phyloP scores from a whole-genome alignment of 1,284 basidiomycete genomes.

The Sanghuangporus baumii region DNA sequence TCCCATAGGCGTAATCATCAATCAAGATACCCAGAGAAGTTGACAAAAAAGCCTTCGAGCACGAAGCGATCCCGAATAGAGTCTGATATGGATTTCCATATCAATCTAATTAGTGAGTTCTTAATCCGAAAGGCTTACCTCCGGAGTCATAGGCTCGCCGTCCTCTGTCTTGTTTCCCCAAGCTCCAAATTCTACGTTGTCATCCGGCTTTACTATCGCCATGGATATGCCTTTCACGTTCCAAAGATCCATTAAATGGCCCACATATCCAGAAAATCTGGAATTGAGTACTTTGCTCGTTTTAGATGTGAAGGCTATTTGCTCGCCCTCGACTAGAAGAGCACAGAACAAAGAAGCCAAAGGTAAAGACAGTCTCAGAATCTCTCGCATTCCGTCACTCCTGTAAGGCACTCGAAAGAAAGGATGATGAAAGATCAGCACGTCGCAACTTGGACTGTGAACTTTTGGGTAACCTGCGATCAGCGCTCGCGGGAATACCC shows the following conservation, averaged over 20 bases:
- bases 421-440: too few relatives aligned
- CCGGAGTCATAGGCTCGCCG: slow-evolving; percentile 25
- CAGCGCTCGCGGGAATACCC: too few relatives aligned
- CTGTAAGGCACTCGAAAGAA: too few relatives aligned
- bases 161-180: slow-evolving; percentile 26
- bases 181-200: slow-evolving; percentile 11
- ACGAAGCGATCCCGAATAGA: slow-evolving; percentile 37
- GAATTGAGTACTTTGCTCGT: not conserved
- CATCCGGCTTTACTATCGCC: slow-evolving; percentile 8
- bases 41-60: slow-evolving; percentile 40
- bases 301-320: not conserved
- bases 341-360: not conserved
- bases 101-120: not conserved
- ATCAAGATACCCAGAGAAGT: slow-evolving; percentile 35
- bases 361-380: not conserved
- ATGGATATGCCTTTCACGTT: slow-evolving; percentile 9
- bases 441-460: too few relatives aligned
- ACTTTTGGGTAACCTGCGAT: too few relatives aligned
- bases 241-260: slow-evolving; percentile 10
- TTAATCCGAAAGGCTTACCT: slow-evolving; percentile 23
- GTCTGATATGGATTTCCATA: slow-evolving; percentile 25
- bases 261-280: slow-evolving; percentile 4
- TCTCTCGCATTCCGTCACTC: too few relatives aligned
- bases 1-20: slow-evolving; percentile 25
- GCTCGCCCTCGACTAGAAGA: not conserved